Percentiles rank a stretch among this genome's conserved stretches.
phyloP scores from a whole-genome alignment of 1,284 basidiomycete genomes.

The Ganoderma sp. region DNA sequence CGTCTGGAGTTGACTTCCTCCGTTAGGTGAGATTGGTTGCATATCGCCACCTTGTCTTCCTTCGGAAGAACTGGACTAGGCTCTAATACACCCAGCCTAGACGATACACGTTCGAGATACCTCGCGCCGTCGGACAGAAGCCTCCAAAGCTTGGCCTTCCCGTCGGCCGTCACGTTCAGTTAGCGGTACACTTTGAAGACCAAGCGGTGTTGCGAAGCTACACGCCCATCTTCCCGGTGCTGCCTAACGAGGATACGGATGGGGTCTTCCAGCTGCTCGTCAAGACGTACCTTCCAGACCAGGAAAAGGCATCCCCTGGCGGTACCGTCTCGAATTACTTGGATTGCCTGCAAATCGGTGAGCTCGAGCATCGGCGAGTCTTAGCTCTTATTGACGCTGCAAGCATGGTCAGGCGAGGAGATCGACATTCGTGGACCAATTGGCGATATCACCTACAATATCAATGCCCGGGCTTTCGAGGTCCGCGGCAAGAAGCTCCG shows the following conservation, averaged over 20 bases:
- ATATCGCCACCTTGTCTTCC: background rate
- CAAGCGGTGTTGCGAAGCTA: constrained; percentile 35
- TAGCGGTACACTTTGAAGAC: constrained; percentile 36
- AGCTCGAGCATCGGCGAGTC: background rate
- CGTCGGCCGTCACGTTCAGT: constrained; percentile 34
- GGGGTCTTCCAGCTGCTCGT: constrained; percentile 38
- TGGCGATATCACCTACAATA: constrained; percentile 33
- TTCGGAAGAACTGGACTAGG: background rate
- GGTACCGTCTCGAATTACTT: constrained; percentile 38
- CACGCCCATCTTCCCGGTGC: constrained; percentile 34
- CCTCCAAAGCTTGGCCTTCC: constrained; percentile 31
- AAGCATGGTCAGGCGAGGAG: constrained; percentile 29
- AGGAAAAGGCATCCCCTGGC: constrained; percentile 30
- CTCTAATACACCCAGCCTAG: constrained; percentile 7
- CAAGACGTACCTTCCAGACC: constrained; percentile 36
- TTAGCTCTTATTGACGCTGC: background rate
- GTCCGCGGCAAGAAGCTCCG: constrained; percentile 29
- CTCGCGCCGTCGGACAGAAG: constrained; percentile 26
- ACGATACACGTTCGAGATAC: constrained; percentile 35
- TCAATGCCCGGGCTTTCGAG: constrained; percentile 29
- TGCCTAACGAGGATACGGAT: constrained; percentile 35
- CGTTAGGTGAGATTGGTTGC: constrained; percentile 24
- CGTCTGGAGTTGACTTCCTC: constrained; percentile 26
- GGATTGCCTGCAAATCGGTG: constrained; percentile 35
- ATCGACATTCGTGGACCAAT: constrained; percentile 36